A percentile compares a stretch with the other conserved stretches of the same genome.
phyloP scores from a whole-genome alignment of 768 basidiomycete species.

The Rubroboletus pulcherrimus region DNA sequence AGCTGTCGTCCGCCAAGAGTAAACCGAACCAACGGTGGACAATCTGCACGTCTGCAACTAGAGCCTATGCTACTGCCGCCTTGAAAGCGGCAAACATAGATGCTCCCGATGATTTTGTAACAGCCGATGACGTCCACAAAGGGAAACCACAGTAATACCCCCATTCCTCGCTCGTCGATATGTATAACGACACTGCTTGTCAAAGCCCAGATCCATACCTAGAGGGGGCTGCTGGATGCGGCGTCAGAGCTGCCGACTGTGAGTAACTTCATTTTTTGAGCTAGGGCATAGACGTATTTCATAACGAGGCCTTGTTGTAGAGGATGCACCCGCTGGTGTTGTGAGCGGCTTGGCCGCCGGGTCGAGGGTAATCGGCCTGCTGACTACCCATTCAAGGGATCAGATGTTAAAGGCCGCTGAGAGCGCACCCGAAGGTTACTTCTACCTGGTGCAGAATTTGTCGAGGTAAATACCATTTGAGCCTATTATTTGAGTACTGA shows the following conservation, averaged over 20 bases:
- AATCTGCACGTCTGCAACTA: constrained; percentile 85
- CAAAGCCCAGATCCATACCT: constrained; percentile 85
- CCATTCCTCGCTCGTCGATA: not conserved
- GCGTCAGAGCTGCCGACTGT: constrained; percentile 46
- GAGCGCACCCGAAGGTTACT: constrained; percentile 30
- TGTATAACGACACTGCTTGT: not conserved
- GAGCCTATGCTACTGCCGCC: constrained; percentile 68
- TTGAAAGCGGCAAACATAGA: constrained; percentile 62
- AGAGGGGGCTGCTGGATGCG: constrained; percentile 71
- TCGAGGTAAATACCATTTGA: constrained; percentile 47
- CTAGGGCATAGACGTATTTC: constrained; percentile 5
- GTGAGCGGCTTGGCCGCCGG: constrained; percentile 78
- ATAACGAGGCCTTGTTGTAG: constrained; percentile 71
- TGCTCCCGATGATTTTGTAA: constrained; percentile 70
- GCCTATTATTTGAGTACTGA: not conserved
- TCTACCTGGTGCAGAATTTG: constrained; percentile 69
- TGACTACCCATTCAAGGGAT: constrained; percentile 74
- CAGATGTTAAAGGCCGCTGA: constrained; percentile 62
- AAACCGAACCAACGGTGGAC: constrained; percentile 71
- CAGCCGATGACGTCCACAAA: constrained; percentile 74
- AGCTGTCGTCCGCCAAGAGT: constrained; percentile 29
- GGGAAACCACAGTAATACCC: constrained; percentile 72
- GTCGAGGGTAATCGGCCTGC: constrained; percentile 75
- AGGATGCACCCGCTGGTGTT: constrained; percentile 88
- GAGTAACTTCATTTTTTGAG: constrained; percentile 4